Evolutionary conservation across 2,329 filamentous ascomycete genomes (phyloP).

Genomic region (Alternaria burnsii): DNA sequence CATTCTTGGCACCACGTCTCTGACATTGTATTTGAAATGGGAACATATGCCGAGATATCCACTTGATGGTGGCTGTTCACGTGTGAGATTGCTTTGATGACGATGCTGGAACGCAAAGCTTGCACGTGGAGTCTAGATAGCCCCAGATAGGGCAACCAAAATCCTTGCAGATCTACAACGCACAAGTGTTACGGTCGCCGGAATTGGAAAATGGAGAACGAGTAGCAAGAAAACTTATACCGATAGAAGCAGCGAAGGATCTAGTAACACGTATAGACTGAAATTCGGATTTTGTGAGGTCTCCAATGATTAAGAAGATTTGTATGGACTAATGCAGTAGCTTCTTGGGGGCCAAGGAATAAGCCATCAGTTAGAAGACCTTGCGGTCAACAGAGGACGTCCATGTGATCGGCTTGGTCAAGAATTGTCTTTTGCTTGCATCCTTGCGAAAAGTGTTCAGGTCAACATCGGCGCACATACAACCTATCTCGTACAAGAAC

Average conservation of each 20-base stretch:
- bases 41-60: neutral
- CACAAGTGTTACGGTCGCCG: neutral
- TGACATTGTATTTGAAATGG: neutral
- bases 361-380: neutral
- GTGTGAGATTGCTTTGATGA: neutral
- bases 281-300: neutral
- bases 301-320: neutral
- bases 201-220: neutral
- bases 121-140: neutral
- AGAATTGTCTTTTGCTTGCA: neutral
- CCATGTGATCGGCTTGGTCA: neutral
- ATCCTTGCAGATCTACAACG: neutral
- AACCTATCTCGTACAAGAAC: neutral
- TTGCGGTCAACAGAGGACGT: neutral
- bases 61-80: neutral
- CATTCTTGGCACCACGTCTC: neutral
- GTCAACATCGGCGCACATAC: neutral
- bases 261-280: neutral
- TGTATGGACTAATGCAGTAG: neutral
- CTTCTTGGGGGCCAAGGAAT: neutral
- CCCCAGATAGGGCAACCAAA: neutral
- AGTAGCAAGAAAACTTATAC: neutral
- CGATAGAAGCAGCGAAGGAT: neutral
- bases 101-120: neutral
- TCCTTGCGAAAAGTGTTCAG: neutral